phyloP scores from a whole-genome alignment of 2,329 filamentous ascomycete species.

The Septoria petroselini region DNA sequence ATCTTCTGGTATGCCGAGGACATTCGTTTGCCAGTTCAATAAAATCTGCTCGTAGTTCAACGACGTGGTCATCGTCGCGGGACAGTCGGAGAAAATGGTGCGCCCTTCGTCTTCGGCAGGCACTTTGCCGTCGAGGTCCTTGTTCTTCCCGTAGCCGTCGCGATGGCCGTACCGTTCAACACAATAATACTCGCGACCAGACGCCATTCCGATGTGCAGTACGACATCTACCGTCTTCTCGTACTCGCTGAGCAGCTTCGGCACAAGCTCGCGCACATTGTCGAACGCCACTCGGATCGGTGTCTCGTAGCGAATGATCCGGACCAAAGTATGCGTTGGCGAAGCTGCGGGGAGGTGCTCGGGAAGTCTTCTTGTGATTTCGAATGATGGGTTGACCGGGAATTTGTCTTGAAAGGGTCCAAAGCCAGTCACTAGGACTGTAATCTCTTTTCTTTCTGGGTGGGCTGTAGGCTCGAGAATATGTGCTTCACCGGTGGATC shows the following conservation, averaged over 20 bases:
- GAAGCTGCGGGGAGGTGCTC: constrained; percentile 52
- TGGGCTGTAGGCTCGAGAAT: background rate
- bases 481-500: background rate
- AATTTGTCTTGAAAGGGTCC: constrained; percentile 66
- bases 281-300: constrained; percentile 71
- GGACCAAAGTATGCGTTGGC: constrained; percentile 48
- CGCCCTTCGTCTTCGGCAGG: constrained; percentile 30
- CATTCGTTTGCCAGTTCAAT: constrained; percentile 30
- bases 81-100: constrained; percentile 32
- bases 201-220: constrained; percentile 78
- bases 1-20: constrained; percentile 29
- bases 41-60: constrained; percentile 35
- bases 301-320: constrained; percentile 62
- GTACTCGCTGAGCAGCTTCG: constrained; percentile 56
- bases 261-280: constrained; percentile 61
- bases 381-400: constrained; percentile 74
- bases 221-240: constrained; percentile 58
- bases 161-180: constrained; percentile 69
- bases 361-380: constrained; percentile 70
- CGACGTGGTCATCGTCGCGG: constrained; percentile 31
- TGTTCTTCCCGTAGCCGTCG: constrained; percentile 63
- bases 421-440: constrained; percentile 47
- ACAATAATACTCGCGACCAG: constrained; percentile 61
- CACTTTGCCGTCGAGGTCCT: constrained; percentile 62
- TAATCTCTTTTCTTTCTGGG: constrained; percentile 27